Base-by-base conservation (phyloP, 1,139 yeast genomes). In the Protomyces lactucae-debilis region DNA sequence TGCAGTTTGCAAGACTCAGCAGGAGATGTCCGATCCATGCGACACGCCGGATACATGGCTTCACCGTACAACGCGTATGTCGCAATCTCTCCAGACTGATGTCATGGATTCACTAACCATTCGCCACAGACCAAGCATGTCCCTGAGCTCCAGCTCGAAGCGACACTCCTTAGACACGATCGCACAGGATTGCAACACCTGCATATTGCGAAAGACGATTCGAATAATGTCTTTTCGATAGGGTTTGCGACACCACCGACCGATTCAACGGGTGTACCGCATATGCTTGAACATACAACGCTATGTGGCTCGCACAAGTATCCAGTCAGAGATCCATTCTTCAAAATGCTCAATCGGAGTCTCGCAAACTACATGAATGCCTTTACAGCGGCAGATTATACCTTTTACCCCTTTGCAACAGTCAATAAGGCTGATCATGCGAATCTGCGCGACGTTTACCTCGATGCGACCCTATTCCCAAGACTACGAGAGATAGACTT, bases 341-440 rank as follows among this genome's bases (percentile, higher is more conserved):
- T 93, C 81, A 92, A 93, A 75, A 93, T 93, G 99, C 80, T 93
- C 66, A 93, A 92, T 73, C 78, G 98, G 70, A 77, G 90, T 18
- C 78, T 93, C 71, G 86, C 97, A 51, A 93, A 90, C 74, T 93
- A 91, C 76, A 93, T 93, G 99, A 93, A 93, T 74, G 99, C 99
- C 14, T 89, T 93, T 97, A 93, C 99, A 0, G 99, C 96, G 18
- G 56, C 59, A 70, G 98, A 93, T 75, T 91, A 90, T 72, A 93
- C 99, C 0, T 92, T 86, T 74, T 93, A 88, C 72, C 99, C 99
- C 3, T 93, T 93, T 79, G 91, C 98, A 28, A 93, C 99, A 1
- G 92, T 98, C 3, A 93, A 93, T 73, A 76, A 77, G 53, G 83
- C 83, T 66, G 99, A 93, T 74, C 93, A 83, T 74, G 82, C 82